A percentile compares a stretch with the other conserved stretches of the same genome.
Evolutionary conservation across 225 moss, liverwort and hornwort species (phyloP).

Genomic region (Antitrichia curtipendula): DNA sequence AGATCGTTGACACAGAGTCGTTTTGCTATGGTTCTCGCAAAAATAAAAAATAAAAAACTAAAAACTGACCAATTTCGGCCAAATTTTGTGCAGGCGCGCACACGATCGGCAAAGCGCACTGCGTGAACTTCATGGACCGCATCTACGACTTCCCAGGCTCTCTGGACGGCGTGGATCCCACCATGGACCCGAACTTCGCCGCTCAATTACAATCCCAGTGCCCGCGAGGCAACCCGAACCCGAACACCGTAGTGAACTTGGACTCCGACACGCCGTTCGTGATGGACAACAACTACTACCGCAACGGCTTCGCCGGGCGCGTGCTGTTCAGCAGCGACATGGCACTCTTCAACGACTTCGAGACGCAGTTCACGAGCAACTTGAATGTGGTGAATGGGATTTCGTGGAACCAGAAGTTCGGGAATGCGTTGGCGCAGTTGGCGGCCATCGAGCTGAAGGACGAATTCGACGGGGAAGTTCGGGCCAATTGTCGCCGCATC

Average conservation of each 20-base stretch:
- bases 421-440: slow-evolving; percentile 32
- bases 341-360: slow-evolving; percentile 32
- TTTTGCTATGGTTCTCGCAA: too few relatives aligned
- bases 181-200: slow-evolving; percentile 20
- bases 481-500: slow-evolving; percentile 12
- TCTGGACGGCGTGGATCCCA: slow-evolving; percentile 37
- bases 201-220: slow-evolving; percentile 14
- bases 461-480: slow-evolving; percentile 10
- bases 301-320: slow-evolving; percentile 25
- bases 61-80: not conserved
- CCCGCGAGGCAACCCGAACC: slow-evolving; percentile 23
- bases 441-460: slow-evolving; percentile 34
- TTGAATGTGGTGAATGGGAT: slow-evolving; percentile 18
- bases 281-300: slow-evolving; percentile 50
- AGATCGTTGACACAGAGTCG: not conserved
- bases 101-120: slow-evolving; percentile 60
- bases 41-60: too few relatives aligned
- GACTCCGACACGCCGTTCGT: slow-evolving; percentile 22
- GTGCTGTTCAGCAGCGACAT: slow-evolving; percentile 38
- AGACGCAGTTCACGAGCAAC: slow-evolving; percentile 31
- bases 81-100: slow-evolving; percentile 52
- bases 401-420: slow-evolving; percentile 39
- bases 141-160: slow-evolving; percentile 46
- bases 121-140: slow-evolving; percentile 24
- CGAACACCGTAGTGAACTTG: slow-evolving; percentile 27